These are phyloP conservation scores for Erysiphe pulchra DNA, from an alignment of 2,329 filamentous ascomycete species.

Conservation along the genomic window DNA sequence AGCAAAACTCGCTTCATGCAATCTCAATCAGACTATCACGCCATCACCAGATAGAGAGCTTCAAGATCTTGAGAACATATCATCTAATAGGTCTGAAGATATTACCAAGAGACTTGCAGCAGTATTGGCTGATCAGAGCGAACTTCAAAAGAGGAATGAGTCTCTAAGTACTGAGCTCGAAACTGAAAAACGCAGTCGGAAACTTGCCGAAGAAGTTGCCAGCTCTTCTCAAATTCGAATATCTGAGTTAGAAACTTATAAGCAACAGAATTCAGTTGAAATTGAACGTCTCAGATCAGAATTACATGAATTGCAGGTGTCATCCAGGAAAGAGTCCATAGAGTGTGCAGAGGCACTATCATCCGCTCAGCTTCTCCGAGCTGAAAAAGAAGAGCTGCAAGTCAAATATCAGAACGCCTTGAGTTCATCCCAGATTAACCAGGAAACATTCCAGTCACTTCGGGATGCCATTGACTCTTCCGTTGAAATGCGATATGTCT, in stretches of 20 bases:
- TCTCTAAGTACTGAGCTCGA: conserved; percentile 43
- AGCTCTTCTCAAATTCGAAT: conserved; percentile 63
- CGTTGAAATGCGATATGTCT: conserved; percentile 43
- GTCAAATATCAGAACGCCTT: conserved; percentile 40
- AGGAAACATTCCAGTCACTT: conserved; percentile 45
- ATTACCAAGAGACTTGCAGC: conserved; percentile 63
- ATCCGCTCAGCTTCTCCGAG: conserved; percentile 44
- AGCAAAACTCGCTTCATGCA: conserved; percentile 67
- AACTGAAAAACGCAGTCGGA: conserved; percentile 54
- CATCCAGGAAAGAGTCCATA: conserved; percentile 60
- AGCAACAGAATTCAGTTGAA: conserved; percentile 62
- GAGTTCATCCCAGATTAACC: conserved; percentile 42
- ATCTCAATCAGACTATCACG: conserved; percentile 34
- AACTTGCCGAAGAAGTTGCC: conserved; percentile 70
- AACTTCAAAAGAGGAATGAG: conserved; percentile 56
- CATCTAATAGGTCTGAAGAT: conserved; percentile 41
- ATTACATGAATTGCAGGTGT: conserved; percentile 53
- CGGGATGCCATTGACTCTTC: conserved; percentile 58
- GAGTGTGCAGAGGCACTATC: conserved; percentile 51
- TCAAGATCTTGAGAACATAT: conserved; percentile 30
- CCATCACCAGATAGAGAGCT: conserved; percentile 29
- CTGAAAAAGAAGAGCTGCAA: conserved; percentile 65
- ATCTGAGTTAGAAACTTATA: conserved; percentile 58
- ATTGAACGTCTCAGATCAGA: conserved; percentile 67
- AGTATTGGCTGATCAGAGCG: conserved; percentile 52